Evolutionary conservation across 164 flowering plant genomes (phyloP), one percentile per base, ranked within the genome.

Genomic region (Berberis thunbergii): DNA sequence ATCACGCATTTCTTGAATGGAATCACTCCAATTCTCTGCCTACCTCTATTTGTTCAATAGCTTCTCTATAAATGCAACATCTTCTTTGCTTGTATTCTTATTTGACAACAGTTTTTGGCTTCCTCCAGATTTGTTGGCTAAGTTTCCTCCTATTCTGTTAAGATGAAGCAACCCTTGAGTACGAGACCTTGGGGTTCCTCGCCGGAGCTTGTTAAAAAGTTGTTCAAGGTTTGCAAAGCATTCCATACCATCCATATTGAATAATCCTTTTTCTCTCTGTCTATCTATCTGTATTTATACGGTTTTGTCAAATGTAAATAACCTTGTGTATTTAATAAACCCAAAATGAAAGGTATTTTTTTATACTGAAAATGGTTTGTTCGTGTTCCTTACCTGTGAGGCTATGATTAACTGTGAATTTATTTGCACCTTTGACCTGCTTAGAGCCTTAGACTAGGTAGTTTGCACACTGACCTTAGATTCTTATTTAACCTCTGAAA

Each of bases 101-200:
- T 56, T 64, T 68, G 46, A 67, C 62, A 63, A 42, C 39, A 45
- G 9, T 43, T 74, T 7, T 64, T 73, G 46, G 75, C 12, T 41
- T 67, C 52, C 65, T 62, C 45, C 79, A 95, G 97, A 87, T 70
- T 77, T 86, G 77, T 75, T 95, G 73, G 78, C 91, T 26, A 86
- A 83, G 72, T 95, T 95, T 73, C 99, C 99, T 67, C 97, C 99
- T 69, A 56, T 67, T 71, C 88, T 72, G 89, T 95, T 40, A 79
- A 76, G 80, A 95, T 86, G 99, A 91, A 78, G 81, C 86, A 73
- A 67, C 97, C 97, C 13, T 76, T 95, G 49, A 60, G 68, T 38
- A 64, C 60, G 49, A 89, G 86, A 65, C 97, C 97, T 49, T 95
- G 97, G 99, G 81, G 73, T 72, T 87, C 93, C 61, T 94, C 89